Conservation (phyloP, 352 stramenopile species). For the Phytophthora nicotianae region DNA sequence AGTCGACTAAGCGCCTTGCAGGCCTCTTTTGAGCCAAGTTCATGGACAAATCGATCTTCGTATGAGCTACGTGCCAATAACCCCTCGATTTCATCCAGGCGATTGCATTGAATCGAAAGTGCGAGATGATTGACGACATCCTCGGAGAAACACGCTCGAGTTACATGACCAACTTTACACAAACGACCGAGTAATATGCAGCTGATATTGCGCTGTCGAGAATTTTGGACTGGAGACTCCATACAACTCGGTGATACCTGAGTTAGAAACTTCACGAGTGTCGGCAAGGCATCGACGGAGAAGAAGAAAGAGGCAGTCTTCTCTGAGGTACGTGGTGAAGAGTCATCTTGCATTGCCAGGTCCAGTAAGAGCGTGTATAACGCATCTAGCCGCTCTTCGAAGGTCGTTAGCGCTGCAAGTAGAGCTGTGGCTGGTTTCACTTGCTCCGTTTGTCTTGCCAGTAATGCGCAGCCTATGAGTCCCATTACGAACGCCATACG, state of each 20-base stretch:
- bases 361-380: conserved; percentile 56
- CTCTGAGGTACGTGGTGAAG: conserved; percentile 22
- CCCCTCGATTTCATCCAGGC: conserved; percentile 65
- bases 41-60: conserved; percentile 50
- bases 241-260: conserved; percentile 64
- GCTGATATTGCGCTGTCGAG: conserved; percentile 70
- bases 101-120: conserved; percentile 76
- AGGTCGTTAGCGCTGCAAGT: conserved; percentile 35
- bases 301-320: conserved; percentile 50
- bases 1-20: conserved; percentile 67
- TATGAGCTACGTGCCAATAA: conserved; percentile 30
- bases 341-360: conserved; percentile 40
- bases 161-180: conserved; percentile 43
- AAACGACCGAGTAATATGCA: conserved; percentile 70
- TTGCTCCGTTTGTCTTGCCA: conserved; percentile 48
- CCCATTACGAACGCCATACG: conserved; percentile 50
- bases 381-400: conserved; percentile 43
- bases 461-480: conserved; percentile 52
- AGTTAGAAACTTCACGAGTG: conserved; percentile 54
- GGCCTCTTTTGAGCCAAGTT: conserved; percentile 53
- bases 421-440: conserved; percentile 28
- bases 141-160: conserved; percentile 57
- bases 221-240: conserved; percentile 51
- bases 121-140: conserved; percentile 65
- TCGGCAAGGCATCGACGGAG: conserved; percentile 42